phyloP scores from a whole-genome alignment of 768 basidiomycete genomes.

The Mycena belliarum region DNA sequence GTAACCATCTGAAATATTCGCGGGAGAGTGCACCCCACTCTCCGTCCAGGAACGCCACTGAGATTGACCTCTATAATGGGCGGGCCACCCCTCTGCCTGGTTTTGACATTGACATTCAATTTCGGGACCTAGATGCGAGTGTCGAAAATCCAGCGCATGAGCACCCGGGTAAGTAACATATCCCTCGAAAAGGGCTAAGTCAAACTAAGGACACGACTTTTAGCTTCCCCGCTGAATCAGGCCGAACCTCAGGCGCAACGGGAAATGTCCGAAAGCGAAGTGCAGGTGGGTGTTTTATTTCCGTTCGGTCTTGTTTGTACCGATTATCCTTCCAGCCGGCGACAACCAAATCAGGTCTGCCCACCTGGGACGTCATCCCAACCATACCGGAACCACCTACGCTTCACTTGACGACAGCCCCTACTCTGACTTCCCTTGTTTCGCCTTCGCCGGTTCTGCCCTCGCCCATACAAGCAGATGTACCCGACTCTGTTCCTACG shows the following conservation, averaged over 20 bases:
- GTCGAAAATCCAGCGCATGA: neutral
- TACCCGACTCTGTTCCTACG: no score
- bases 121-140: neutral
- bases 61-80: no score
- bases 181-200: neutral
- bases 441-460: neutral
- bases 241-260: neutral
- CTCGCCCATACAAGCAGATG: no score
- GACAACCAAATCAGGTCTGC: neutral
- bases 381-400: neutral
- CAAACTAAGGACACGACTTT: neutral
- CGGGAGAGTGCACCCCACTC: neutral
- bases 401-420: neutral
- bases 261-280: neutral
- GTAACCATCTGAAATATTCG: neutral
- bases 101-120: neutral
- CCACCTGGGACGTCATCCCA: constrained; percentile 14
- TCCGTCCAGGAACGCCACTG: no score
- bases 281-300: neutral
- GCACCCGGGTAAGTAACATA: neutral
- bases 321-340: neutral
- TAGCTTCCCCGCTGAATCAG: neutral
- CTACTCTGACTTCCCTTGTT: neutral
- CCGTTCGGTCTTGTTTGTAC: neutral
- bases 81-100: neutral